Evolutionary conservation across 2,329 filamentous ascomycete species (phyloP).

Genomic region (Arthrobotrys conoides): DNA sequence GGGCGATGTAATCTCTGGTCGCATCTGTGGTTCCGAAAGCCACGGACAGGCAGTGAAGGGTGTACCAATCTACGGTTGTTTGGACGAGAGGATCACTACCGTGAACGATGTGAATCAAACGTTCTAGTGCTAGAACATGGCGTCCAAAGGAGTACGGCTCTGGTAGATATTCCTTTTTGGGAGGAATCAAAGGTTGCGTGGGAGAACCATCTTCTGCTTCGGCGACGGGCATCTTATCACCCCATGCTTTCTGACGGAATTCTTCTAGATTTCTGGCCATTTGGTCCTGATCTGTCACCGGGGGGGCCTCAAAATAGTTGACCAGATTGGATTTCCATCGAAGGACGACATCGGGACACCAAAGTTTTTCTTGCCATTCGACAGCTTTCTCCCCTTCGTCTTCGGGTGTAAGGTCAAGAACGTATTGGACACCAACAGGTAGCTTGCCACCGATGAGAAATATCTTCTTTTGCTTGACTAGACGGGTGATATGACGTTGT

Average conservation of each 20-base stretch:
- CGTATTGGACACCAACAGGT: slow-evolving; percentile 71
- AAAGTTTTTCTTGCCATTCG: slow-evolving; percentile 73
- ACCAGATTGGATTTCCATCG: slow-evolving; percentile 70
- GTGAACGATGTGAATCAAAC: slow-evolving; percentile 74
- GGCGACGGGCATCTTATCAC: slow-evolving; percentile 1
- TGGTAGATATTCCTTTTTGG: slow-evolving; percentile 50
- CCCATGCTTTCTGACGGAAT: slow-evolving; percentile 46
- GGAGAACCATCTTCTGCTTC: background rate
- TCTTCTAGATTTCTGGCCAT: slow-evolving; percentile 34
- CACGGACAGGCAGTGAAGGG: slow-evolving; percentile 75
- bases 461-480: slow-evolving; percentile 65
- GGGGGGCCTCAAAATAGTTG: slow-evolving; percentile 8
- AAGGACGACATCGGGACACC: slow-evolving; percentile 72
- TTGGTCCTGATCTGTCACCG: slow-evolving; percentile 10
- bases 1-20: slow-evolving; percentile 54
- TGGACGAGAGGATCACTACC: slow-evolving; percentile 73
- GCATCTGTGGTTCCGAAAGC: slow-evolving; percentile 69
- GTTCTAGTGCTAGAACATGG: slow-evolving; percentile 76
- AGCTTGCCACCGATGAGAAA: slow-evolving; percentile 63
- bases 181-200: background rate
- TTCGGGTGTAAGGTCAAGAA: slow-evolving; percentile 76
- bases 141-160: slow-evolving; percentile 74
- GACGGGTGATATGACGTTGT: slow-evolving; percentile 60
- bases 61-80: slow-evolving; percentile 78
- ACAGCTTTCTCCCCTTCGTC: slow-evolving; percentile 76